Evolutionary conservation across 1,284 basidiomycete genomes (phyloP).

Genomic region (Austroboletus sp.): DNA sequence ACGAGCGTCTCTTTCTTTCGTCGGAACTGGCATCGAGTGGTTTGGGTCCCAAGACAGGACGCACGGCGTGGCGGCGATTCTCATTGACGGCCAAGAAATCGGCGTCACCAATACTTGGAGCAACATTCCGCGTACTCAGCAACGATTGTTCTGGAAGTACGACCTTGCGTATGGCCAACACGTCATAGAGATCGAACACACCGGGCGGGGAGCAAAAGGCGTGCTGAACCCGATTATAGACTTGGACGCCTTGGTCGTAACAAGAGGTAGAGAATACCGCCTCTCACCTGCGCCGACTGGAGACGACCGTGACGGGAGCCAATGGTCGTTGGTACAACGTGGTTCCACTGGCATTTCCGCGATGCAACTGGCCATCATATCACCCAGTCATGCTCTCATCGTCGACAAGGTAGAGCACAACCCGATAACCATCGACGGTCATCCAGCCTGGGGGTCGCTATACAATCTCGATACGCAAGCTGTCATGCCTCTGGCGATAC

Average conservation of each 20-base stretch:
- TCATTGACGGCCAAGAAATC: constrained; percentile 49
- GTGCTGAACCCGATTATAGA: constrained; percentile 39
- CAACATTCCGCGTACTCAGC: constrained; percentile 41
- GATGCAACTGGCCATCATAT: constrained; percentile 73
- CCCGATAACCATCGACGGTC: constrained; percentile 60
- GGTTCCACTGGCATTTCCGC: constrained; percentile 74
- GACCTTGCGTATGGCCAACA: constrained; percentile 50
- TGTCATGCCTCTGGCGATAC: constrained; percentile 56
- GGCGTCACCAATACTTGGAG: constrained; percentile 46
- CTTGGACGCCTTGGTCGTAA: constrained; percentile 65
- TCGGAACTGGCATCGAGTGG: constrained; percentile 68
- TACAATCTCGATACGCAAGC: constrained; percentile 62
- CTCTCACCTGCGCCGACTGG: background rate
- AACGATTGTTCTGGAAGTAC: constrained; percentile 60
- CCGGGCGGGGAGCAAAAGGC: constrained; percentile 38
- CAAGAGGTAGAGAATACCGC: constrained; percentile 30
- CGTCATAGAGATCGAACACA: constrained; percentile 57
- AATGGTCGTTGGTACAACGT: constrained; percentile 49
- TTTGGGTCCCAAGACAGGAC: constrained; percentile 54
- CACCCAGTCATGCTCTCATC: constrained; percentile 62
- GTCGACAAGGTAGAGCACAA: constrained; percentile 84
- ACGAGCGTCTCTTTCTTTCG: constrained; percentile 53
- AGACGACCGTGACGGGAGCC: constrained; percentile 8
- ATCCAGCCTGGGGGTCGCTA: constrained; percentile 72
- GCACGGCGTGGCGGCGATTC: constrained; percentile 53